These are phyloP conservation scores for Pholiota microspora DNA, from an alignment of 768 basidiomycete species.

Conservation along the genomic window DNA sequence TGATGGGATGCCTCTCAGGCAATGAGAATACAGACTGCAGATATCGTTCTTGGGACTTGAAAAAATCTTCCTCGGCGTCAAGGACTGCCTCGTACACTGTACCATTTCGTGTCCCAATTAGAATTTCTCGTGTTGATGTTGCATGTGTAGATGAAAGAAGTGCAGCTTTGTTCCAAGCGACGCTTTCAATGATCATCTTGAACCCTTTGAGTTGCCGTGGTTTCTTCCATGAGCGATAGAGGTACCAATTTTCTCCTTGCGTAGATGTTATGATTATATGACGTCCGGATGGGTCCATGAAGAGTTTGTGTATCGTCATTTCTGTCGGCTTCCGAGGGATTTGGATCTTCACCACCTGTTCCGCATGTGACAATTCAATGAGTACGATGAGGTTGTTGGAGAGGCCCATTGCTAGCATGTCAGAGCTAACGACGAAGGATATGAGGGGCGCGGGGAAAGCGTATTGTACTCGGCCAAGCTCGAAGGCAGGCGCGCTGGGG, in stretches of 20 bases:
- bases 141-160: slow-evolving; percentile 62
- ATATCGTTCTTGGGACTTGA: slow-evolving; percentile 85
- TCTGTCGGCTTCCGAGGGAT: slow-evolving; percentile 75
- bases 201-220: slow-evolving; percentile 76
- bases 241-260: slow-evolving; percentile 93
- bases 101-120: slow-evolving; percentile 85
- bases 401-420: slow-evolving; percentile 83
- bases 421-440: slow-evolving; percentile 81
- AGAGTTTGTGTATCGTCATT: slow-evolving; percentile 77
- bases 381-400: slow-evolving; percentile 75
- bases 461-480: slow-evolving; percentile 87
- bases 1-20: slow-evolving; percentile 79
- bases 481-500: slow-evolving; percentile 66
- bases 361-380: slow-evolving; percentile 86
- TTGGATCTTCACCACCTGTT: slow-evolving; percentile 80
- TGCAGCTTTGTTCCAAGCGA: slow-evolving; percentile 85
- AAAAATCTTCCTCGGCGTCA: slow-evolving; percentile 89
- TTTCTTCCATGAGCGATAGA: slow-evolving; percentile 80
- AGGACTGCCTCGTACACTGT: slow-evolving; percentile 85
- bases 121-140: slow-evolving; percentile 78
- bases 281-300: slow-evolving; percentile 89
- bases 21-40: slow-evolving; percentile 72
- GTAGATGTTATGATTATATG: slow-evolving; percentile 86
- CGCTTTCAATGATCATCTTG: slow-evolving; percentile 84
- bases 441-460: slow-evolving; percentile 82